These are phyloP conservation scores for Lactifluus pinguis DNA, from an alignment of 768 basidiomycete genomes.

Conservation along the genomic window DNA sequence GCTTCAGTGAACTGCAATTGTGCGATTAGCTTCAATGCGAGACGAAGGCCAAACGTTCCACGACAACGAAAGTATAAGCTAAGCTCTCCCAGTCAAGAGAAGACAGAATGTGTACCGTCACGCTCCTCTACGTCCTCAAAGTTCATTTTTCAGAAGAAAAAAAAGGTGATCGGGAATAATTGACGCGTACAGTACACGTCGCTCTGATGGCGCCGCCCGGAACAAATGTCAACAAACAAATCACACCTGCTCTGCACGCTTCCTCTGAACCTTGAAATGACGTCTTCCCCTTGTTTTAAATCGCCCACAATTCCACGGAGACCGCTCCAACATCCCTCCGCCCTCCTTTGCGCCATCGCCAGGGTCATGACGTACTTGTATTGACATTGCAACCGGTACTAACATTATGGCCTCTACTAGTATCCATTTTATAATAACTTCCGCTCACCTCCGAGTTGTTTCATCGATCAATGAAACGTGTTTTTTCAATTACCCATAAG, in stretches of 20 bases:
- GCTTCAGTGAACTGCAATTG: conserved; percentile 90
- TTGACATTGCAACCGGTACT: not conserved
- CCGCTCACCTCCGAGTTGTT: not conserved
- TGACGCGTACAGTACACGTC: conserved; percentile 9
- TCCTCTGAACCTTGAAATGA: not conserved
- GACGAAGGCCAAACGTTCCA: conserved; percentile 99
- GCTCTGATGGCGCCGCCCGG: not conserved
- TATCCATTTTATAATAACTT: not conserved
- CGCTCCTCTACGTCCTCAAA: conserved; percentile 97
- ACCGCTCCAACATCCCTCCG: not conserved
- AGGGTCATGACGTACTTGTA: not conserved
- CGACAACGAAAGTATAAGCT: conserved; percentile 40
- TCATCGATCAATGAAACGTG: not conserved
- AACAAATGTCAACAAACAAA: not conserved
- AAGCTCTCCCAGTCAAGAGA: not conserved
- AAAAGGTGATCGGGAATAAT: not conserved
- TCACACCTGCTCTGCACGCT: not conserved
- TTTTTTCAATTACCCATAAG: not conserved
- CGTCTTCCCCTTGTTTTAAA: no score
- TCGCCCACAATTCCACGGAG: not conserved
- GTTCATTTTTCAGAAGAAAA: conserved; percentile 33
- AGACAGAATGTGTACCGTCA: conserved; percentile 54
- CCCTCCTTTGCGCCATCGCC: not conserved
- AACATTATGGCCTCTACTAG: not conserved
- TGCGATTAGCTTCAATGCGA: conserved; percentile 94